phyloP scores from a whole-genome alignment of 345 rosid genomes.

The Punica granatum region DNA sequence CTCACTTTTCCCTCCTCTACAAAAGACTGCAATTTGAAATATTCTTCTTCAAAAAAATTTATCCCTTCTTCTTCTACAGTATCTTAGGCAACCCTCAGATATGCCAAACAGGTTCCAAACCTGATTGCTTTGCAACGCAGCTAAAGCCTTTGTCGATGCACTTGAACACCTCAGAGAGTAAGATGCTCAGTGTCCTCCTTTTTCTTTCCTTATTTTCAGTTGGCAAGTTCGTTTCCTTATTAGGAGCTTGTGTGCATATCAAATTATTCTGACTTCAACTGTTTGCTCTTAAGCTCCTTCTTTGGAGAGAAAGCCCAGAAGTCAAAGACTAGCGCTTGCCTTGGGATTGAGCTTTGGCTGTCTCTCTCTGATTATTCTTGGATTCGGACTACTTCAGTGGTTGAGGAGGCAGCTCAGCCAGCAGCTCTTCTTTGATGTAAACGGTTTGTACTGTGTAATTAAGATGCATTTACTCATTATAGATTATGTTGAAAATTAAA shows the following conservation, averaged over 20 bases:
- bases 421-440: conserved; percentile 63
- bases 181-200: background rate
- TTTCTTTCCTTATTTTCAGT: background rate
- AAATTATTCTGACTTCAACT: background rate
- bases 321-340: conserved; percentile 64
- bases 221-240: background rate
- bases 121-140: conserved; percentile 66
- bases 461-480: background rate
- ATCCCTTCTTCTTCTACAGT: conserved; percentile 33
- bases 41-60: background rate
- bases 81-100: conserved; percentile 81
- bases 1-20: conserved; percentile 4
- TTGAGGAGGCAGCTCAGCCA: conserved; percentile 64
- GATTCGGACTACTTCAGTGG: conserved; percentile 67
- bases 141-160: conserved; percentile 95
- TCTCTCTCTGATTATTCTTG: conserved; percentile 52
- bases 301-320: conserved; percentile 32
- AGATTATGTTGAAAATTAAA: background rate
- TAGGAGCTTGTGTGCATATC: background rate
- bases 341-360: conserved; percentile 61
- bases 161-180: conserved; percentile 69
- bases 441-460: conserved; percentile 39
- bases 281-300: conserved; percentile 24
- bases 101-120: conserved; percentile 84
- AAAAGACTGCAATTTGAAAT: background rate